These are phyloP conservation scores for Xylaria longipes DNA, from an alignment of 495 filamentous ascomycete species.

Conservation along the genomic window DNA sequence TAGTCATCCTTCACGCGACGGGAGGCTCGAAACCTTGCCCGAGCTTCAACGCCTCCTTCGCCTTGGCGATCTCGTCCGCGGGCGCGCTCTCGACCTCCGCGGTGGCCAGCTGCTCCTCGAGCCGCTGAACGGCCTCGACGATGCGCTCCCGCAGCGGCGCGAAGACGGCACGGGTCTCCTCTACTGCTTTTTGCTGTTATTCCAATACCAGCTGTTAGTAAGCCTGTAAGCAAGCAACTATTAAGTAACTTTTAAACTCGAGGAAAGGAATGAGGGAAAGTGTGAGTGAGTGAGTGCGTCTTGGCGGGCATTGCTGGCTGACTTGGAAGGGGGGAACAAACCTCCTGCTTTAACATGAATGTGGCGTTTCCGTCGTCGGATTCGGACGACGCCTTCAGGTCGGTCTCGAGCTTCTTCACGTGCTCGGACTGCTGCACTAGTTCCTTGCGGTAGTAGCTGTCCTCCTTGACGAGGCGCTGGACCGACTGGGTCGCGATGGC, in stretches of 20 bases:
- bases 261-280: background rate
- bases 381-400: slow-evolving; percentile 44
- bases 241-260: background rate
- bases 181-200: slow-evolving; percentile 71
- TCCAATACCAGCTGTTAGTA: slow-evolving; percentile 28
- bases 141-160: slow-evolving; percentile 71
- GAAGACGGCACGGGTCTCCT: slow-evolving; percentile 84
- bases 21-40: slow-evolving; percentile 47
- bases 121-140: slow-evolving; percentile 65
- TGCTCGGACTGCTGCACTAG: slow-evolving; percentile 71
- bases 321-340: slow-evolving; percentile 43
- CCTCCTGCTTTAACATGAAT: slow-evolving; percentile 83
- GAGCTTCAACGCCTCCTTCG: slow-evolving; percentile 56
- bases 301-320: background rate
- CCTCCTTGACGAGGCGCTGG: slow-evolving; percentile 87
- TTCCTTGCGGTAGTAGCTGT: slow-evolving; percentile 87
- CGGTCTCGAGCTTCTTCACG: slow-evolving; percentile 70
- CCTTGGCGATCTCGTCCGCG: slow-evolving; percentile 67
- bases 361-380: slow-evolving; percentile 69
- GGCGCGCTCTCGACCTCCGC: slow-evolving; percentile 64
- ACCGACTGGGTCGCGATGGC: slow-evolving; percentile 75
- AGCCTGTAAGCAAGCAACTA: background rate
- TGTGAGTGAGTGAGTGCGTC: background rate
- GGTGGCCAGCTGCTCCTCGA: slow-evolving; percentile 64
- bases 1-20: slow-evolving; percentile 33